Conservation (phyloP, 2,329 filamentous ascomycete species). For the Curvularia lunata region DNA sequence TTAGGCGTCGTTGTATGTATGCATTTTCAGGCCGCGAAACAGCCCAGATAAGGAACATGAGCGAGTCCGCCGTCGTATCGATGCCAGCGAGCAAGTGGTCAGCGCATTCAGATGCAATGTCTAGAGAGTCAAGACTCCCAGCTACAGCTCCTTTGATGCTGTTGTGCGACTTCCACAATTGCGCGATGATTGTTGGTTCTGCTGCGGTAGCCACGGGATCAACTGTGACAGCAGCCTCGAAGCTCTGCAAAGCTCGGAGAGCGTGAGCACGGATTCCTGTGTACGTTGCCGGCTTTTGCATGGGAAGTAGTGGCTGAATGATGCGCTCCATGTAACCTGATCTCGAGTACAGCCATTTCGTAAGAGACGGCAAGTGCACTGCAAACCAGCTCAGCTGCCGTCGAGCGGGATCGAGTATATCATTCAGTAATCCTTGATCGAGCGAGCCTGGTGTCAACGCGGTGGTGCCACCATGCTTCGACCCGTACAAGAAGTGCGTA, state of each 20-base stretch:
- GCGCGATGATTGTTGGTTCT: neutral
- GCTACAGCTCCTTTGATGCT: neutral
- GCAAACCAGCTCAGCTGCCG: constrained; percentile 58
- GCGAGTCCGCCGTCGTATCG: constrained; percentile 60
- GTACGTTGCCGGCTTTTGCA: constrained; percentile 59
- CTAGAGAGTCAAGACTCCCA: constrained; percentile 32
- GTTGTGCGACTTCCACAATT: neutral
- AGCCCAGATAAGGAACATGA: constrained; percentile 47
- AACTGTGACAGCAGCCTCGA: neutral
- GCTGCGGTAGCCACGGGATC: neutral
- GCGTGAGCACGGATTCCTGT: constrained; percentile 56
- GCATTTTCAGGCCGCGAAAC: constrained; percentile 51
- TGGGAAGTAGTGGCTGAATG: constrained; percentile 54
- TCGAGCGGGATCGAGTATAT: constrained; percentile 57
- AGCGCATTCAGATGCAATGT: constrained; percentile 60
- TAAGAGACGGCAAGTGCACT: constrained; percentile 55
- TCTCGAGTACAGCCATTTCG: constrained; percentile 57
- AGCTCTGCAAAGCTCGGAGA: neutral
- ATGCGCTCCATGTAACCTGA: constrained; percentile 49
- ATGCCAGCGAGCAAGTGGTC: constrained; percentile 61
- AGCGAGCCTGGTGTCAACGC: constrained; percentile 49
- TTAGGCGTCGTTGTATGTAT: constrained; percentile 54
- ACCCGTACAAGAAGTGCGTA: constrained; percentile 60
- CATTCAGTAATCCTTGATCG: constrained; percentile 54
- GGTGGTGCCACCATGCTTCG: constrained; percentile 50